A percentile compares a stretch with the other conserved stretches of the same genome.
Evolutionary conservation across 2,329 filamentous ascomycete species (phyloP).

Genomic region (Pseudogymnoascus sp.): DNA sequence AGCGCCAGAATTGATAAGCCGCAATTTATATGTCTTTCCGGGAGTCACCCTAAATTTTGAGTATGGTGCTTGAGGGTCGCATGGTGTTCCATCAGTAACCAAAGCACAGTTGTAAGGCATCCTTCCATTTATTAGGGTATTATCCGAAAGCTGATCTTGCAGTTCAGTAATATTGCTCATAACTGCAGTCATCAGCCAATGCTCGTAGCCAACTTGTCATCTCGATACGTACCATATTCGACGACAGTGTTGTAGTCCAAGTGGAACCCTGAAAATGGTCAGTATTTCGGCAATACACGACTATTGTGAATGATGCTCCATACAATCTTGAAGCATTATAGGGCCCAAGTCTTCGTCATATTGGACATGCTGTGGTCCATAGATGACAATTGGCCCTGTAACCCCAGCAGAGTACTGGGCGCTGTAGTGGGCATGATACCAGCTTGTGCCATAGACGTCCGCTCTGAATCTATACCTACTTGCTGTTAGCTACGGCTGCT

Average conservation of each 20-base stretch:
- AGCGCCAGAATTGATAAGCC: constrained; percentile 42
- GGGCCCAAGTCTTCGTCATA: constrained; percentile 57
- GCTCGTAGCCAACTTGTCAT: constrained; percentile 26
- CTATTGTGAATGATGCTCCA: neutral
- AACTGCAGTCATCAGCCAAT: constrained; percentile 30
- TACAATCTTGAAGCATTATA: constrained; percentile 3
- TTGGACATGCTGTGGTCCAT: constrained; percentile 48
- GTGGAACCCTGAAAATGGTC: constrained; percentile 23
- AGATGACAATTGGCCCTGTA: constrained; percentile 52
- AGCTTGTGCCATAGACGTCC: constrained; percentile 40
- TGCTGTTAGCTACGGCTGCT: constrained; percentile 12
- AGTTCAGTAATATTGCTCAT: constrained; percentile 20
- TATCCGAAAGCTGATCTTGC: constrained; percentile 5
- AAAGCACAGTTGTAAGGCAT: constrained; percentile 22
- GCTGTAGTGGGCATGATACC: constrained; percentile 56
- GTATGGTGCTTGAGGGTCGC: neutral
- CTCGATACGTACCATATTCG: constrained; percentile 34
- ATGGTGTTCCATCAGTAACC: neutral
- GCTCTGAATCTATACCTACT: constrained; percentile 26
- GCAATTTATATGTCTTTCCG: constrained; percentile 39
- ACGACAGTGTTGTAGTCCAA: constrained; percentile 38
- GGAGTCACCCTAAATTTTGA: constrained; percentile 27
- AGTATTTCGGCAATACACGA: neutral
- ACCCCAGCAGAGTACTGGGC: constrained; percentile 41
- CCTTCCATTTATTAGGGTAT: constrained; percentile 28